phyloP scores from a whole-genome alignment of 176 grass and related monocot species.

The Puccinellia tenuiflora region DNA sequence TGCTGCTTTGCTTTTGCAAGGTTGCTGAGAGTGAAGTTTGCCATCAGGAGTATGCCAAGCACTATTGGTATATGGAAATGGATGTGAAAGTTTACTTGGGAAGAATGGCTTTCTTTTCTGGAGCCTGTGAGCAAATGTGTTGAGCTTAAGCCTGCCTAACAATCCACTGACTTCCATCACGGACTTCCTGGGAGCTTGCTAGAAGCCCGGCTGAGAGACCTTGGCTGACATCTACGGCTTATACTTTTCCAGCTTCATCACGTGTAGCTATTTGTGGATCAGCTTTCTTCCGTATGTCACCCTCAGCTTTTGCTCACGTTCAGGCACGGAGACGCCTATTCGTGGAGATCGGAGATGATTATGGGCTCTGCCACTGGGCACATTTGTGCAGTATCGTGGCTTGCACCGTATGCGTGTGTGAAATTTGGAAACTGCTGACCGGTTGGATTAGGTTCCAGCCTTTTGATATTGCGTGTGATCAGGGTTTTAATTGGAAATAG shows the following conservation, averaged over 20 bases:
- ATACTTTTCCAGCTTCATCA: conserved; percentile 24
- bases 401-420: background rate
- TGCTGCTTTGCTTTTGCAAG: background rate
- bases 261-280: conserved; percentile 6
- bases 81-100: background rate
- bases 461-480: background rate
- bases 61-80: background rate
- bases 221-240: background rate
- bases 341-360: conserved; percentile 1
- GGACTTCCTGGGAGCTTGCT: background rate
- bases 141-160: background rate
- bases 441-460: background rate
- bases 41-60: background rate
- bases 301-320: conserved; percentile 1
- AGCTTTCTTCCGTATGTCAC: background rate
- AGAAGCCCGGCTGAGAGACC: background rate
- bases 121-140: background rate
- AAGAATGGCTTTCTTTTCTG: background rate
- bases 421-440: background rate
- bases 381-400: background rate
- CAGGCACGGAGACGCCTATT: background rate
- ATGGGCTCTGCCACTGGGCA: background rate
- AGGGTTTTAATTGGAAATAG: background rate
- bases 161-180: conserved; percentile 30
- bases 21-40: background rate